A percentile compares a stretch with the other conserved stretches of the same genome.
phyloP scores from a whole-genome alignment of 768 basidiomycete genomes.

The Psilocybe sp. region DNA sequence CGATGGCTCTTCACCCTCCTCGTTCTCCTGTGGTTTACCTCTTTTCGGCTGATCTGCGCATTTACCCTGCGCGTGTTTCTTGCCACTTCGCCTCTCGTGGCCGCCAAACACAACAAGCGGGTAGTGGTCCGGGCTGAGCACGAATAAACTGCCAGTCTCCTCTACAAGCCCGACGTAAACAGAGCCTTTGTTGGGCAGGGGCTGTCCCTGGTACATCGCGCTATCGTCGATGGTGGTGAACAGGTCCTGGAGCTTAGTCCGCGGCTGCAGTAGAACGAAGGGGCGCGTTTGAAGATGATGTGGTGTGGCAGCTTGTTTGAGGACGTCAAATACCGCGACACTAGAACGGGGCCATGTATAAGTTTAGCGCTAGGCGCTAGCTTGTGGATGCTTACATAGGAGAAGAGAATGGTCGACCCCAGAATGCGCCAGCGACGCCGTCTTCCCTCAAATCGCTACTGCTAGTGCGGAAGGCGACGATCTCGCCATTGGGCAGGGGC shows the following conservation, averaged over 20 bases:
- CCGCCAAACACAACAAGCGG: constrained; percentile 77
- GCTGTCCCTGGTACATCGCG: constrained; percentile 27
- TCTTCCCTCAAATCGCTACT: constrained; percentile 13
- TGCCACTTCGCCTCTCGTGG: constrained; percentile 1
- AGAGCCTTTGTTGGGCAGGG: constrained; percentile 48
- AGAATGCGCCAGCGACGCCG: constrained; percentile 36
- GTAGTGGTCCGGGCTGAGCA: constrained; percentile 80
- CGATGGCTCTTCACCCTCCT: constrained; percentile 10
- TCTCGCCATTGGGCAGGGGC: constrained; percentile 72
- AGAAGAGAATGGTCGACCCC: constrained; percentile 56
- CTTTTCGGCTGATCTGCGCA: constrained; percentile 21
- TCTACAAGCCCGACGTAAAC: constrained; percentile 83
- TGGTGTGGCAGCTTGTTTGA: constrained; percentile 32
- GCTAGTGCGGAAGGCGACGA: constrained; percentile 60
- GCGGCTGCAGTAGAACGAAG: constrained; percentile 86
- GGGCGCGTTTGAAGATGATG: constrained; percentile 38
- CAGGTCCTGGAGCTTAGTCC: constrained; percentile 71
- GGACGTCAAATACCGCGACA: constrained; percentile 81
- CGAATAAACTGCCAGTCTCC: constrained; percentile 73
- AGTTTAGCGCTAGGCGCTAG: not conserved
- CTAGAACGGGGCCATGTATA: constrained; percentile 34
- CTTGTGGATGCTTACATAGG: constrained; percentile 58
- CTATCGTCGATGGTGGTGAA: constrained; percentile 45
- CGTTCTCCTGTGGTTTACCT: constrained; percentile 9
- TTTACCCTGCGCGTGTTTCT: not conserved